Conservation (phyloP, 148 eudicot species). For the Fallopia convolvulus region DNA sequence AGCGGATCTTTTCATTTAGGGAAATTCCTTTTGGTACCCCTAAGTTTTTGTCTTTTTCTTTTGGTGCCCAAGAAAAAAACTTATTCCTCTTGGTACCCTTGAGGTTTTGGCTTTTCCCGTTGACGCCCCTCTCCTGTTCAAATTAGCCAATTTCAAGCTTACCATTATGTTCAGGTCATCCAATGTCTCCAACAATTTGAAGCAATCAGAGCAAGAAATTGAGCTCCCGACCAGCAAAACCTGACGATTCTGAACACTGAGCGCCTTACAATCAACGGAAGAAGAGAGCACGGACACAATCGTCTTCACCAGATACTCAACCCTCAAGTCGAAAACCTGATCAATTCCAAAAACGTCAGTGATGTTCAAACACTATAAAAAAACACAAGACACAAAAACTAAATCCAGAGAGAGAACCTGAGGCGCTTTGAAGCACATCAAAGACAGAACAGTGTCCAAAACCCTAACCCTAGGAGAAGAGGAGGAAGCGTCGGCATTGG, state of each 20-base stretch:
- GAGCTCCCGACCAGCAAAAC: slow-evolving; percentile 34
- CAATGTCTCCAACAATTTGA: slow-evolving; percentile 13
- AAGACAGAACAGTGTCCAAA: slow-evolving; percentile 48
- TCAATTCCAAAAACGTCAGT: not conserved
- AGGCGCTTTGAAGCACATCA: slow-evolving; percentile 50
- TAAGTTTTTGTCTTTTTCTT: no score
- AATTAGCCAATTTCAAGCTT: no score
- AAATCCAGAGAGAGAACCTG: slow-evolving; percentile 26
- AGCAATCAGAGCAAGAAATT: slow-evolving; percentile 14
- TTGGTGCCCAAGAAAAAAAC: no score
- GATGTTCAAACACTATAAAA: not conserved
- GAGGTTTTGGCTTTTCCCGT: no score
- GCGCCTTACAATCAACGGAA: slow-evolving; percentile 28
- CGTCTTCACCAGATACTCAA: slow-evolving; percentile 32
- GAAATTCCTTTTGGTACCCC: no score
- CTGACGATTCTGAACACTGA: slow-evolving; percentile 21
- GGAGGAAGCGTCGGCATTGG: slow-evolving; percentile 14
- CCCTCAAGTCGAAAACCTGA: slow-evolving; percentile 41
- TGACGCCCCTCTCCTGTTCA: no score
- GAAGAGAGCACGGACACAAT: slow-evolving; percentile 38
- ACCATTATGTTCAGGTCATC: no score
- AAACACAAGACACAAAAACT: not conserved
- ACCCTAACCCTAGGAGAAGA: slow-evolving; percentile 32
- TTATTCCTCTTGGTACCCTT: no score
- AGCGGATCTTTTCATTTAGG: no score